A percentile compares a stretch with the other conserved stretches of the same genome.
These are phyloP conservation scores for Trypanosoma brucei DNA, from an alignment of 208 protist genomes.

Conservation along the genomic window DNA sequence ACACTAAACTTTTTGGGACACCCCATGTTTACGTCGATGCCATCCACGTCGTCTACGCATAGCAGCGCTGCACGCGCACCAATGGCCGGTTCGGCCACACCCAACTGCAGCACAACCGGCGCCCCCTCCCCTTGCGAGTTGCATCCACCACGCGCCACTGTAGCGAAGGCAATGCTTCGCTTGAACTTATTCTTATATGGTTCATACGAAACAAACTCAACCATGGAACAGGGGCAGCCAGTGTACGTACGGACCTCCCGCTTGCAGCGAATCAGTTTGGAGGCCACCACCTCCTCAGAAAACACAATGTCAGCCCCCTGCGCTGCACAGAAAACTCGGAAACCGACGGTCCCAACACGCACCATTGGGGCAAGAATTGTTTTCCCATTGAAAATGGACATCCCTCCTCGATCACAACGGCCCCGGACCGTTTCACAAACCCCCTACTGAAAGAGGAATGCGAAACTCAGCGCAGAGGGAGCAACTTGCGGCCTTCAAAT, in stretches of 20 bases:
- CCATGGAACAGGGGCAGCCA: conserved; percentile 29
- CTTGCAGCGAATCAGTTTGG: conserved; percentile 75
- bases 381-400: conserved; percentile 62
- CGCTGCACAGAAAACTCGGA: conserved; percentile 85
- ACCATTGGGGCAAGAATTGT: conserved; percentile 95
- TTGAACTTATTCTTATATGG: conserved; percentile 68
- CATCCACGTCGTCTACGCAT: conserved; percentile 91
- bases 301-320: conserved; percentile 97
- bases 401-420: not conserved
- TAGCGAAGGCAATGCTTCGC: conserved; percentile 54
- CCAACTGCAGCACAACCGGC: conserved; percentile 91
- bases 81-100: conserved; percentile 61
- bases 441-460: too few species aligned
- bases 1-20: conserved; percentile 97
- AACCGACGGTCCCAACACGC: conserved; percentile 87
- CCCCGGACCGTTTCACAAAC: too few species aligned
- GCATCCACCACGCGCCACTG: not conserved
- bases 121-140: conserved; percentile 18
- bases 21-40: conserved; percentile 98
- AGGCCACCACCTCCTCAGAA: conserved; percentile 95
- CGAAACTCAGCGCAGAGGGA: too few species aligned
- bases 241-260: conserved; percentile 62
- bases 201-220: conserved; percentile 88
- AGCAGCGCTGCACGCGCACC: conserved; percentile 83
- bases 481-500: too few species aligned